Base-by-base conservation (phyloP, 2,329 filamentous ascomycete species). In the Penicillium brevicompactum region DNA sequence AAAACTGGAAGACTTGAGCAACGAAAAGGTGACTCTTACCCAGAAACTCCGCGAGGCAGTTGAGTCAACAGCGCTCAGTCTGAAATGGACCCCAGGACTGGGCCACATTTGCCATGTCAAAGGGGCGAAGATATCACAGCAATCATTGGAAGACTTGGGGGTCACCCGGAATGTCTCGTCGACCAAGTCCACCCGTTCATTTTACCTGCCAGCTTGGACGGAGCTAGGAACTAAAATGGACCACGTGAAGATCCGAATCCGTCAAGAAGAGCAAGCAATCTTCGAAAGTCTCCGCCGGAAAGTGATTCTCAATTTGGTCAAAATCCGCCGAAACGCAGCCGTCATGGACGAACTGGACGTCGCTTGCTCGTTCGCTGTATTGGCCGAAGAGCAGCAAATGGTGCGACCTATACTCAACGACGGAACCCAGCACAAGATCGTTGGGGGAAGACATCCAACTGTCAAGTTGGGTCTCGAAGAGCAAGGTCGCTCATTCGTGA, bases 301-400 rank as follows among this genome's bases (percentile, higher is more conserved):
- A 48, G 92, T 97, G 0, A 86, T 97, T 4, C 76, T 84, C 45
- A 93, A 92, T 65, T 83, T 99, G 3, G 86, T 97, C 59, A 91
- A 88, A 66, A 84, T 99, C 13, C 87, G 94, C 5, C 89, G 89
- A 54, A 97, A 97, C 72, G 92, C 93, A 10, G 83, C 86, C n/a
- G 89, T 96, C 1, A 84, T 99, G 18, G 93, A 97, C 70, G 92
- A 97, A 73, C 84, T 99, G 8, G 94, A 99, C 74, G 89, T 99
- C 37, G 85, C 89, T 2, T 91, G 90, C 52, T 91, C 91, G 0
- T 96, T 96, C 68, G 91, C 94, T 2, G 82, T 80, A 4, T 81
- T 97, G 2, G 92, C 94, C 2, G 72, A 80, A 22, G 90, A 96
- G 69, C 87, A 90, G 59, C 78, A 82, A 45, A 86, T 94, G 63